Base-by-base conservation (phyloP, 306 rosid genomes). In the Cicer chorassanicum region DNA sequence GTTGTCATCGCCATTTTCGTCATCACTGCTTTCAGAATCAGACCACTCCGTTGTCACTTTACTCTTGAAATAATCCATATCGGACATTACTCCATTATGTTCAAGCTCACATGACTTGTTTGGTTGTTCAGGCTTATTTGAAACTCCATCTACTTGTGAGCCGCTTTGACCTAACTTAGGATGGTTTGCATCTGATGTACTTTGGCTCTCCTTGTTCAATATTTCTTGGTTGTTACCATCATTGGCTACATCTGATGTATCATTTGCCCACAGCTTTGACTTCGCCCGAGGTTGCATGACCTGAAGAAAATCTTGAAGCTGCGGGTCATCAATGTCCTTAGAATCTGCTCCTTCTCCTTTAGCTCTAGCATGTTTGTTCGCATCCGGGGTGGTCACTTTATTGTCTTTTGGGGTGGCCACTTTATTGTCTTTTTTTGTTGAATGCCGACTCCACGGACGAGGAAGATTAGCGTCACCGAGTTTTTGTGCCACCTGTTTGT, bases 211-310 rank as follows among this genome's bases (percentile, higher is more conserved):
- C 81, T 87, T 84, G 70, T 84, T 84, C 50, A 62, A 61, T 41
- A 62, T 36, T 21, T 24, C 54, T 76, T 83, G 80, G 77, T 82
- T 80, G 62, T 72, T 72, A 34, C 44, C 73, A 56, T 60, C 81
- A 77, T 65, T 80, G 40, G 79, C 54, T 59, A 78, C 79, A 56
- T 81, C 8, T 42, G 86, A 34, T 1, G 84, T 66, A 81, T 92
- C 96, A 83, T 94, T 90, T 48, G 86, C 96, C 99, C 99, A 94
- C 80, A 86, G 2, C 73, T 94, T 94, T 43, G 97, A 86, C 77
- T 87, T 87, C 7, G 70, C 76, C 56, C 97, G 86, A 60, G 99
- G 89, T 81, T 90, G 92, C 92, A 87, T 89, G 64, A 92, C 96
- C 85, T 92, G 82, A 79, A 94, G 85, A 82, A 90, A 94, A 55